A percentile compares a stretch with the other conserved stretches of the same genome.
These are phyloP conservation scores for Aurantiochytrium sp. DNA, from an alignment of 108 stramenopile genomes.

Conservation along the genomic window DNA sequence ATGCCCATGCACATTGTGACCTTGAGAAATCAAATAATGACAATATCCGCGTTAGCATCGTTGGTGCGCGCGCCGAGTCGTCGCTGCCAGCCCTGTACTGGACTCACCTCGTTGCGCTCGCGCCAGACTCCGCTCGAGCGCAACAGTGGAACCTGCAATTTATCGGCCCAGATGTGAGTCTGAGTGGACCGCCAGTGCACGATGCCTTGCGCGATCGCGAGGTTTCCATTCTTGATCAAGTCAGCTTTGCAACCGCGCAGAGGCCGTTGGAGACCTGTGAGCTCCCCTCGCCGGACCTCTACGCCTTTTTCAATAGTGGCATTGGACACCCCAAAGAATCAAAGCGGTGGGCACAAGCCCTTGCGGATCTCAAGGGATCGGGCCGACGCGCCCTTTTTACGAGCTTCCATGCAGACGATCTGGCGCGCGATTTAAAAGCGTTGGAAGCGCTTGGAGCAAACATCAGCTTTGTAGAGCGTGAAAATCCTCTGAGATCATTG, in stretches of 20 bases:
- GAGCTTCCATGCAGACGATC: background rate
- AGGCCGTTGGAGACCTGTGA: background rate
- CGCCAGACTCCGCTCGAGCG: background rate
- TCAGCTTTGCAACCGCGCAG: background rate
- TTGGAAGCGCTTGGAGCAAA: background rate
- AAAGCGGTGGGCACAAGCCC: background rate
- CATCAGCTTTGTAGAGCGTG: background rate
- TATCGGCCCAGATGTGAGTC: background rate
- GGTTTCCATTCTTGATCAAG: background rate
- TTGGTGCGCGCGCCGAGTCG: background rate
- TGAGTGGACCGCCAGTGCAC: background rate
- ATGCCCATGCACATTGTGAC: background rate
- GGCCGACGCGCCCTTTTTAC: background rate
- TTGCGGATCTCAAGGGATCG: background rate
- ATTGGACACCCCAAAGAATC: background rate
- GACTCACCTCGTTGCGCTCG: background rate
- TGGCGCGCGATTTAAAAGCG: background rate
- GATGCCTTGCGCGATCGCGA: background rate
- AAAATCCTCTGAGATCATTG: background rate
- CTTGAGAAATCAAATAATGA: no score
- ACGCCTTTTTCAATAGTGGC: background rate
- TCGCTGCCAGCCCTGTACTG: background rate
- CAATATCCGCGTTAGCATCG: background rate
- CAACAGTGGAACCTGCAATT: background rate
- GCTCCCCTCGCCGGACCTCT: background rate